Evolutionary conservation across 2,329 filamentous ascomycete species (phyloP).

Genomic region (Sarocladiaceae sp.): DNA sequence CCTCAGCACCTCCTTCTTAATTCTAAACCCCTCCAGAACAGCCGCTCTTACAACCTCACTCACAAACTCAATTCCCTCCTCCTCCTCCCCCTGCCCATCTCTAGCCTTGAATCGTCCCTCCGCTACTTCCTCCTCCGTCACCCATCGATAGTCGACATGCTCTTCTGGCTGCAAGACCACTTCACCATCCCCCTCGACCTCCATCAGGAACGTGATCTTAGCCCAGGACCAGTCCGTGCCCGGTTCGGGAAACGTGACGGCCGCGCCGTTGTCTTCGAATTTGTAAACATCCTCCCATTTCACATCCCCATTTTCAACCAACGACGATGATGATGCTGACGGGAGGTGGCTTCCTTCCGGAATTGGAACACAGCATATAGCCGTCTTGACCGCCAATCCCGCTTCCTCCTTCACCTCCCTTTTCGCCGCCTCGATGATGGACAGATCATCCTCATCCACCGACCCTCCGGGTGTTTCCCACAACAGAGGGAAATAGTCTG

Average conservation of each 20-base stretch:
- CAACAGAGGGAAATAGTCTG: not conserved
- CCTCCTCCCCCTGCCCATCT: not conserved
- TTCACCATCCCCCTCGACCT: not conserved
- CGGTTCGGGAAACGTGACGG: conserved; percentile 3
- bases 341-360: not conserved
- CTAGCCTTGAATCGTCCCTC: not conserved
- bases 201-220: conserved; percentile 4
- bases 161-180: conserved; percentile 2
- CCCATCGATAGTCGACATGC: conserved; percentile 9
- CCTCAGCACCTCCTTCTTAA: not conserved
- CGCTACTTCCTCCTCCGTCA: conserved; percentile 7
- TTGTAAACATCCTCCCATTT: not conserved
- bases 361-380: not conserved
- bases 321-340: no score
- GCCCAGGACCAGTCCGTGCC: not conserved
- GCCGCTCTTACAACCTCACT: not conserved
- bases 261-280: not conserved
- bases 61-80: not conserved
- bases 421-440: not conserved
- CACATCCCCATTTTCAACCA: no score
- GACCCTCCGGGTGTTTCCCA: conserved; percentile 8
- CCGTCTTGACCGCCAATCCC: not conserved
- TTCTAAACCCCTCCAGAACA: conserved; percentile 2
- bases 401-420: conserved; percentile 5
- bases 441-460: not conserved